Conservation (phyloP, 2,329 filamentous ascomycete species). For the Colletotrichum siamense region DNA sequence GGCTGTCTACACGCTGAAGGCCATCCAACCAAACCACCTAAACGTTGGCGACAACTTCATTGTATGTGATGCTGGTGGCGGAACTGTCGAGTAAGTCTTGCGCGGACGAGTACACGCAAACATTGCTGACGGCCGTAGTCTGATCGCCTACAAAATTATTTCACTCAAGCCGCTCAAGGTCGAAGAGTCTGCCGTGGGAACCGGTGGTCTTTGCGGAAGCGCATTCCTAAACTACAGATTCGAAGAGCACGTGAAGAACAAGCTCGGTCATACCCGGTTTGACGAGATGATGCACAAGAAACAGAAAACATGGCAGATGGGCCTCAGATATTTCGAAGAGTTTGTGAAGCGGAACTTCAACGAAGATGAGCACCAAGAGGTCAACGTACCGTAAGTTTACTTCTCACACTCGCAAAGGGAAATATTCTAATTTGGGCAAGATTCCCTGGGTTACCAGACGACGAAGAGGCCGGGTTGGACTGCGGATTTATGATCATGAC, state of each 20-base stretch:
- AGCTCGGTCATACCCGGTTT: conserved; percentile 71
- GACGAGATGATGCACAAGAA: conserved; percentile 80
- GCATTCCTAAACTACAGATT: conserved; percentile 83
- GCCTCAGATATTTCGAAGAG: conserved; percentile 80
- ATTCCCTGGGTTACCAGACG: conserved; percentile 77
- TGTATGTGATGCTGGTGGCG: conserved; percentile 68
- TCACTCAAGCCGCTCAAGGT: conserved; percentile 74
- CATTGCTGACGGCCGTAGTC: conserved; percentile 39
- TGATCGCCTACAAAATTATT: conserved; percentile 84
- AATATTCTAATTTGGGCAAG: conserved; percentile 31
- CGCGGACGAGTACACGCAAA: neutral
- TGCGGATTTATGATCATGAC: conserved; percentile 79
- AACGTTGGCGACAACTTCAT: conserved; percentile 71
- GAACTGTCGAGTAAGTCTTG: conserved; percentile 66
- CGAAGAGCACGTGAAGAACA: conserved; percentile 74
- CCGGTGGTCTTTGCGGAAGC: conserved; percentile 78
- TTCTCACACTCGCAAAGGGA: neutral
- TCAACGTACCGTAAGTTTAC: conserved; percentile 71
- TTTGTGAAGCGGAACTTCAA: conserved; percentile 87
- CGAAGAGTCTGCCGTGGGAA: conserved; percentile 81
- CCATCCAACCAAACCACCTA: conserved; percentile 77
- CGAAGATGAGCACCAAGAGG: conserved; percentile 77
- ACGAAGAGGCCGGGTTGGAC: conserved; percentile 76
- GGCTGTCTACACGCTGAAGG: conserved; percentile 80
- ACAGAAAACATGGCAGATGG: conserved; percentile 81